Evolutionary conservation across 495 filamentous ascomycete species (phyloP).

Genomic region (Ascodesmis nigricans): DNA sequence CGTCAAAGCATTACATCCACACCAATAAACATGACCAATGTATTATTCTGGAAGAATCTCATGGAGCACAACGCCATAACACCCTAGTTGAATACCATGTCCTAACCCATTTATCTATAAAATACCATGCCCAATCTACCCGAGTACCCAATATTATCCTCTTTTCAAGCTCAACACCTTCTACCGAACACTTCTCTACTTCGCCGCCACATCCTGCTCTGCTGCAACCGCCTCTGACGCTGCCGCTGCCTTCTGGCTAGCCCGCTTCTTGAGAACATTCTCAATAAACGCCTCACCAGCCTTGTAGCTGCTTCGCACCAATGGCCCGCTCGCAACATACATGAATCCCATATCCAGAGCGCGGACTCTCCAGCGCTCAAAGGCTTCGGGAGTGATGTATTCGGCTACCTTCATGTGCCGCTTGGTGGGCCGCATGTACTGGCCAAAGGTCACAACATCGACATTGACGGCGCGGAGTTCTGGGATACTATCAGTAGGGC

Average conservation of each 20-base stretch:
- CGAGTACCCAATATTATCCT: too few relatives aligned
- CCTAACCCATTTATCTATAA: too few relatives aligned
- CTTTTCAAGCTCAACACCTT: too few relatives aligned
- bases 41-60: too few relatives aligned
- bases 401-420: slow-evolving; percentile 88
- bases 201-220: not conserved
- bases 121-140: too few relatives aligned
- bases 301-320: slow-evolving; percentile 89
- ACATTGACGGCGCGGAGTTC: slow-evolving; percentile 60
- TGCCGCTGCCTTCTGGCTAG: slow-evolving; percentile 26
- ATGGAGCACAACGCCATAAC: too few relatives aligned
- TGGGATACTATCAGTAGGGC: slow-evolving; percentile 8
- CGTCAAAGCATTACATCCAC: too few relatives aligned
- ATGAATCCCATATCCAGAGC: slow-evolving; percentile 91
- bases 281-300: slow-evolving; percentile 97
- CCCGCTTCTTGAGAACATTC: slow-evolving; percentile 82
- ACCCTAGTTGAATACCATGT: too few relatives aligned
- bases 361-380: slow-evolving; percentile 74
- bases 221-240: slow-evolving; percentile 1
- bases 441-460: slow-evolving; percentile 91
- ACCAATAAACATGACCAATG: too few relatives aligned
- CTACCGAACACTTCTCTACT: too few relatives aligned
- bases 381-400: slow-evolving; percentile 74
- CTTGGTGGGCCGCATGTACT: slow-evolving; percentile 98
- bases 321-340: slow-evolving; percentile 79